Base-by-base conservation (phyloP, 495 filamentous ascomycete genomes). In the Entonaema liquescens region DNA sequence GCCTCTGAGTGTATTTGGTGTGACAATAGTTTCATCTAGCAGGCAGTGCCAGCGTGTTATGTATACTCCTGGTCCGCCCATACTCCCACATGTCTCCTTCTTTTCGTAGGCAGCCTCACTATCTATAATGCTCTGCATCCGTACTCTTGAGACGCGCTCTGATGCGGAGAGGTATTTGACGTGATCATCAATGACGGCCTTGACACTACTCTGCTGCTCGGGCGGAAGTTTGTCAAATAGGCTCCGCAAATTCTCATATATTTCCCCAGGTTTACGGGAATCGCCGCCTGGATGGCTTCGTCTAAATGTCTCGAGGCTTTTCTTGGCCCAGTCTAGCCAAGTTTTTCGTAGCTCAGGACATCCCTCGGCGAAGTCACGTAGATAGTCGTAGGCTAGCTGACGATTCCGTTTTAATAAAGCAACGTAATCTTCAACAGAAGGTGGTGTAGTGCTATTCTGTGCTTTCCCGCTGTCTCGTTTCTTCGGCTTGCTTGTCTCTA, bases 341-440 rank as follows among this genome's bases (percentile, higher is more conserved):
- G 82, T 83, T 4, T 78, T 71, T 6, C 80, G 75, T 26, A 91
- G 76, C 0, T 90, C 84, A 11, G 86, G 86, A 3, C 88, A 89
- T 44, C 90, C 88, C 49, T 84, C 86, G 5, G 84, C 83, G 12
- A 89, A 79, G 55, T 90, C 85, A 58, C 90, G 87, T 8, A 91
- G 71, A 79, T 89, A 91, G 62, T 83, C 83, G 77, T 91, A 89
- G 8, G 82, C 75, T 7, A 85, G 76, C 2, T 80, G 78, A 5
- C 83, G 78, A 67, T 91, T 87, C 40, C 84, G 84, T 35, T 82
- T 76, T 4, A 92, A 64, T 4, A 92, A 76, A 11, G 74, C 57
- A 25, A 90, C 83, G 59, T 86, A 92, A 64, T 92, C 89, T 65
- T 89, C 85, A 3, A 91, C 87, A 0, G 85, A 83, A 0, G 88